Evolutionary conservation across 2,329 filamentous ascomycete species (phyloP).

Genomic region (Epichloe sylvatica): DNA sequence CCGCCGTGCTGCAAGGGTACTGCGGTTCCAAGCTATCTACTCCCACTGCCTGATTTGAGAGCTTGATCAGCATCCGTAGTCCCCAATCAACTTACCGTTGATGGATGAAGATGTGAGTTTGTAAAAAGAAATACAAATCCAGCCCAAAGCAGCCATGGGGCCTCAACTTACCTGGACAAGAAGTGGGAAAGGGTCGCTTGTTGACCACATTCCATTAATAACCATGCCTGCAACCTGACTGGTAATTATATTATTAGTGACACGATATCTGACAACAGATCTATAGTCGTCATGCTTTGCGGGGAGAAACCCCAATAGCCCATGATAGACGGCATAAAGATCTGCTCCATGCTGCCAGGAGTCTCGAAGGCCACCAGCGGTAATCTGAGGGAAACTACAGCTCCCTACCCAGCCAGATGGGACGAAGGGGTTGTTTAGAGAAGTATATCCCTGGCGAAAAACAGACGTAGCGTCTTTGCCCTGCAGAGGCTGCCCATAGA

Average conservation of each 20-base stretch:
- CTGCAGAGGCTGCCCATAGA: slow-evolving; percentile 47
- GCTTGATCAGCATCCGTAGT: not conserved
- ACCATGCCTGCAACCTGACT: slow-evolving; percentile 68
- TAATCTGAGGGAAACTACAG: slow-evolving; percentile 75
- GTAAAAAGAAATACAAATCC: not conserved
- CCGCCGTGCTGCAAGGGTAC: slow-evolving; percentile 49
- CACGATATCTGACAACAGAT: slow-evolving; percentile 45
- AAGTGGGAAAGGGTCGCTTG: slow-evolving; percentile 28
- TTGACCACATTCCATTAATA: slow-evolving; percentile 53
- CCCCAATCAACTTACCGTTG: too few relatives aligned
- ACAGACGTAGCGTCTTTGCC: slow-evolving; percentile 36
- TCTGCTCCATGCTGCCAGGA: slow-evolving; percentile 65
- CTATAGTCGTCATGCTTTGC: slow-evolving; percentile 26
- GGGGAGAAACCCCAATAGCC: slow-evolving; percentile 54
- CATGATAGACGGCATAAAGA: slow-evolving; percentile 61
- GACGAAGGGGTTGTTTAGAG: slow-evolving; percentile 50
- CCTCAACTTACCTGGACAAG: slow-evolving; percentile 25
- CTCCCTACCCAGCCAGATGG: slow-evolving; percentile 55
- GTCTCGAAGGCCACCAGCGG: slow-evolving; percentile 55
- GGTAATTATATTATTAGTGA: slow-evolving; percentile 73
- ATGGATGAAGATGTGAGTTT: too few relatives aligned
- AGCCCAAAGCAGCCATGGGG: not conserved
- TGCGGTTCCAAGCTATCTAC: slow-evolving; percentile 63
- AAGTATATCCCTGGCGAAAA: slow-evolving; percentile 53
- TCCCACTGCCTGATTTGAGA: slow-evolving; percentile 26